Evolutionary conservation across 2,329 filamentous ascomycete genomes (phyloP), one percentile per base, ranked within the genome.

Genomic region (Nakataea oryzae): DNA sequence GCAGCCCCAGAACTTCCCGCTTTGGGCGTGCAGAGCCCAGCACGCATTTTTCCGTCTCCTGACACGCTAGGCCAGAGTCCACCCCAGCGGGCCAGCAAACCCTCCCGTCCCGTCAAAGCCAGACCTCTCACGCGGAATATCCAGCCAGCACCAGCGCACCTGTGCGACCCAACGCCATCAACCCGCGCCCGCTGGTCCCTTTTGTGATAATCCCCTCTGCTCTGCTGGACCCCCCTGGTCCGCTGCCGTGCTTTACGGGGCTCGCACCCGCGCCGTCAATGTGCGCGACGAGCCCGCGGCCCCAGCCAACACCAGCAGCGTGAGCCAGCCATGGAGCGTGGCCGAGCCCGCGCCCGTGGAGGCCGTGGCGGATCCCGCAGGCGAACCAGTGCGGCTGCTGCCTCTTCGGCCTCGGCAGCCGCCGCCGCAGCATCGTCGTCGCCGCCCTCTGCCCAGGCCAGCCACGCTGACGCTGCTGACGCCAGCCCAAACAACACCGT

Each of bases 331-430:
- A 67, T 67, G 65, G 66, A 67, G 50, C 63, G 66, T 27, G 58
- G 57, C 55, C 63, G 67, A 60, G 64, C 63, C 29, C 57, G 57
- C 57, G 63, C 60, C 62, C 64, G 67, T 21, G 60, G 57, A 54
- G 63, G 61, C 61, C 64, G 67, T 27, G 60, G 60, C 54, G 60
- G 54, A 34, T 57, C 30, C 59, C 67, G 67, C 50, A 64, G 65
- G 47, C 64, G 66, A 27, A 50, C 50, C 34, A 54, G 58, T 63
- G 32, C 47, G 29, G 50, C 41, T 30, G 50, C 57, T n/a, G n/a
- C n/a, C n/a, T n/a, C n/a, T n/a, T n/a, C n/a, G n/a, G n/a, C n/a
- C n/a, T n/a, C n/a, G 14, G 57, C 61, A 59, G 17, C 34, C 30
- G 29, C 57, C 63, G 62, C 64, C 61, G 58, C 62, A 59, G 32